phyloP scores from a whole-genome alignment of 164 flowering plant genomes.

The Cinnamomum chago region DNA sequence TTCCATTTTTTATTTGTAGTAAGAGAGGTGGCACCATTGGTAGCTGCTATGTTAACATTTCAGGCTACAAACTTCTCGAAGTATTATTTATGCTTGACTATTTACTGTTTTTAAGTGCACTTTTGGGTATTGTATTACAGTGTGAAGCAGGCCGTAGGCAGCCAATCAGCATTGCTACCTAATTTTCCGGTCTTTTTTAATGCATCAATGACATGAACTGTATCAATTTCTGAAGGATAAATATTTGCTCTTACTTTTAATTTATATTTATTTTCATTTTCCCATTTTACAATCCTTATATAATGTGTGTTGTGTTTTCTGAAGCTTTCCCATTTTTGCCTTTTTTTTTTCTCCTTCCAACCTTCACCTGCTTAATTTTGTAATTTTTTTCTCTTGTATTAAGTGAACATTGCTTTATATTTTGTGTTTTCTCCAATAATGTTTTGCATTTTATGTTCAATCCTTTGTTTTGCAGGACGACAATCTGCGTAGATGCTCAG shows the following conservation, averaged over 20 bases:
- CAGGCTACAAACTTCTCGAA: too few species aligned
- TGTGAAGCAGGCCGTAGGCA: not conserved
- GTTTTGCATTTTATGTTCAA: not conserved
- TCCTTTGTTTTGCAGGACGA: slow-evolving; percentile 57
- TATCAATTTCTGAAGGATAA: not conserved
- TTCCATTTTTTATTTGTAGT: too few species aligned
- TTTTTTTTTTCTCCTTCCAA: not conserved
- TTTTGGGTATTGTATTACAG: not conserved
- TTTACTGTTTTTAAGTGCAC: too few species aligned
- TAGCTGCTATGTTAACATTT: too few species aligned
- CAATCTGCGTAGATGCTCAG: slow-evolving; percentile 65
- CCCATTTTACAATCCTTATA: not conserved
- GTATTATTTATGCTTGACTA: too few species aligned
- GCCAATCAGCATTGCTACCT: not conserved
- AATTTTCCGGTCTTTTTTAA: not conserved
- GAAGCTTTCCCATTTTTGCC: not conserved
- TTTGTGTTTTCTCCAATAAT: not conserved
- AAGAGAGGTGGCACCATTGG: too few species aligned
- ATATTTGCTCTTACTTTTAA: not conserved
- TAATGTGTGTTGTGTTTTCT: not conserved
- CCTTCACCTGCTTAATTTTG: not conserved
- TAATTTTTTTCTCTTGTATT: not conserved
- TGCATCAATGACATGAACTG: not conserved
- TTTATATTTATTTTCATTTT: not conserved
- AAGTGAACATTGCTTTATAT: not conserved